Evolutionary conservation across 768 basidiomycete species (phyloP), one percentile per base, ranked within the genome.

Genomic region (Phlebiopsis flavidoalba): DNA sequence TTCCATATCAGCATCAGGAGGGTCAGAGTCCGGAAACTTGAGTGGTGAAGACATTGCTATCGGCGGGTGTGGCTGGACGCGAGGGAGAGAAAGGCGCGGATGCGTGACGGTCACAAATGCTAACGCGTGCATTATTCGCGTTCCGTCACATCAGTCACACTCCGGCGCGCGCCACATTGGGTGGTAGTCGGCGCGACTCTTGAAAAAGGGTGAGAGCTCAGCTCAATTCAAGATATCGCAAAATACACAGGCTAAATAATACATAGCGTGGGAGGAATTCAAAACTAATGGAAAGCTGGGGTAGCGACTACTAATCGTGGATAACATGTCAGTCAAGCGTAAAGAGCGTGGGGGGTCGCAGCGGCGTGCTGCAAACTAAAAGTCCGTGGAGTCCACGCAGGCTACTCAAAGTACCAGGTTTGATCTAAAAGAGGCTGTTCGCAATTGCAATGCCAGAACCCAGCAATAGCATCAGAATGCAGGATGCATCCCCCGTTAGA

Each of bases 1-100:
- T 22, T 69, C 67, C 70, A 71, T 72, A 0, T 70, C 66, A 14
- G 65, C 68, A 58, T 74, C 73, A 14, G 66, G 67, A 5, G 67
- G 57, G 40, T 73, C 72, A 19, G 72, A 71, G 8, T 62, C 63
- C 5, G 72, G 69, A 46, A 71, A 70, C 22, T 72, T 68, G 51
- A 69, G 62, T 3, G 69, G 68, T 14, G 71, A 69, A 12, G 73
- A 72, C 61, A 62, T 62, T 33, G 55, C 36, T 12, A 17, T 33
- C 33, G 50, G 15, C 50, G 52, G n/a, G 52, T 8, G 33, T 12
- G 12, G 14, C 24, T 51, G 53, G 53, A n/a, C 33, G 35, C 19
- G 17, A 26, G 37, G 7, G 37, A 55, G 54, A 55, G 54, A 45
- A 55, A 55, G 37, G 36, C 43, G 40, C 24, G 22, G 11, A 37